Conservation (phyloP, 139 green algal genomes). For the Chlorella sorokiniana region DNA sequence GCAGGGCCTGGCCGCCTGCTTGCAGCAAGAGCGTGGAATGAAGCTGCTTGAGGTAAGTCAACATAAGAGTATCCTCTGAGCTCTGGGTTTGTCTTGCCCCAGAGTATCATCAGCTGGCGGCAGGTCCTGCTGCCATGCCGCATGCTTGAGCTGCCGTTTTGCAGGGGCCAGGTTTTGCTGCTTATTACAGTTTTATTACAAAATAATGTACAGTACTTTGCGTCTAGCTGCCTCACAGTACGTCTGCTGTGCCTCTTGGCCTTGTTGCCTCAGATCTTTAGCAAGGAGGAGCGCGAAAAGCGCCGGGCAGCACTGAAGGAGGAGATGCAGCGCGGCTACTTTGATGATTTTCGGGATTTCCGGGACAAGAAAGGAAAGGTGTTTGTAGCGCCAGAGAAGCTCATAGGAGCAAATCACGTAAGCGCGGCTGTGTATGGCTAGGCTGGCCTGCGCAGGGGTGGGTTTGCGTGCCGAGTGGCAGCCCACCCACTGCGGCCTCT, state of each 20-base stretch:
- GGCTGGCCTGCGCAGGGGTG: not conserved
- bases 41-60: conserved; percentile 29
- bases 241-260: too few species aligned
- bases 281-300: conserved; percentile 45
- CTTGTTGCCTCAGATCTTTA: conserved; percentile 38
- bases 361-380: conserved; percentile 54
- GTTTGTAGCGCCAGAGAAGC: conserved; percentile 32
- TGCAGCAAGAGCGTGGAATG: conserved; percentile 37
- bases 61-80: too few species aligned
- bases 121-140: too few species aligned
- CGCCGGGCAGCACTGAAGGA: conserved; percentile 41
- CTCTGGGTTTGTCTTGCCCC: too few species aligned
- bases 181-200: too few species aligned
- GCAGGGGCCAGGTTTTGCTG: too few species aligned
- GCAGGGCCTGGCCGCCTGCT: not conserved
- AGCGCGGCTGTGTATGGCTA: not conserved
- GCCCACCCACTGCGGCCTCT: not conserved
- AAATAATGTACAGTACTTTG: too few species aligned
- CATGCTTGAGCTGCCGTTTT: too few species aligned
- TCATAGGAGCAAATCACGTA: conserved; percentile 11
- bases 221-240: too few species aligned
- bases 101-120: too few species aligned
- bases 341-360: conserved; percentile 61
- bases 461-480: too few species aligned
- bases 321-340: conserved; percentile 60